phyloP scores from a whole-genome alignment of 228 moss, liverwort and hornwort genomes.

The Sphagnum fallax region DNA sequence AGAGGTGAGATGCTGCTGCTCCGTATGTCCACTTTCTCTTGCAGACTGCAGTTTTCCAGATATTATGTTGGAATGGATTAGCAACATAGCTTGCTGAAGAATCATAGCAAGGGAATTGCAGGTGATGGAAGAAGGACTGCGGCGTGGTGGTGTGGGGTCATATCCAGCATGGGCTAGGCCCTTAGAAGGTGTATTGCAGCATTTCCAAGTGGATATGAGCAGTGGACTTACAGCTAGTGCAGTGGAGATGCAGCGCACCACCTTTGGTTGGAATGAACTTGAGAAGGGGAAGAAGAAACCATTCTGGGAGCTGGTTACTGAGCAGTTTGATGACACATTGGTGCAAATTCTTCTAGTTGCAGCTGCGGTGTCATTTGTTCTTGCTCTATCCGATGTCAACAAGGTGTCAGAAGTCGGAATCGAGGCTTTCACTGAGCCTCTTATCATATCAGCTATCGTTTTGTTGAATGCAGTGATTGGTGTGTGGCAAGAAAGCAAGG shows the following conservation, averaged over 20 bases:
- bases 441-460: conserved; percentile 75
- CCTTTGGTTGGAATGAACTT: conserved; percentile 77
- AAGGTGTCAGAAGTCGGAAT: conserved; percentile 31
- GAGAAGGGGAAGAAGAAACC: conserved; percentile 74
- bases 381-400: conserved; percentile 63
- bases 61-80: too few relatives aligned
- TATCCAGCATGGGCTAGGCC: conserved; percentile 66
- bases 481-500: conserved; percentile 97
- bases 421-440: conserved; percentile 75
- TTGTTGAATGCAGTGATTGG: conserved; percentile 85
- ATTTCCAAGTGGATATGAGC: conserved; percentile 51
- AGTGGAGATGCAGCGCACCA: conserved; percentile 35
- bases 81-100: too few relatives aligned
- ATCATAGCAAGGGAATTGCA: too few relatives aligned
- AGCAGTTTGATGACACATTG: conserved; percentile 92
- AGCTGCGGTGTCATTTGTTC: conserved; percentile 63
- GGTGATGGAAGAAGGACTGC: too few relatives aligned
- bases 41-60: too few relatives aligned
- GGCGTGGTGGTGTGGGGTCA: too few relatives aligned
- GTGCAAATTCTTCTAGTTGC: conserved; percentile 79
- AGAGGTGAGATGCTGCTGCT: too few relatives aligned
- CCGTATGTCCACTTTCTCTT: too few relatives aligned
- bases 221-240: conserved; percentile 44
- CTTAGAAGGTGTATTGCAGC: conserved; percentile 34
- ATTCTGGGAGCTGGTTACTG: conserved; percentile 88